Evolutionary conservation across 192 early-diverging fungal species (phyloP).

Genomic region (Diversispora eburnea): DNA sequence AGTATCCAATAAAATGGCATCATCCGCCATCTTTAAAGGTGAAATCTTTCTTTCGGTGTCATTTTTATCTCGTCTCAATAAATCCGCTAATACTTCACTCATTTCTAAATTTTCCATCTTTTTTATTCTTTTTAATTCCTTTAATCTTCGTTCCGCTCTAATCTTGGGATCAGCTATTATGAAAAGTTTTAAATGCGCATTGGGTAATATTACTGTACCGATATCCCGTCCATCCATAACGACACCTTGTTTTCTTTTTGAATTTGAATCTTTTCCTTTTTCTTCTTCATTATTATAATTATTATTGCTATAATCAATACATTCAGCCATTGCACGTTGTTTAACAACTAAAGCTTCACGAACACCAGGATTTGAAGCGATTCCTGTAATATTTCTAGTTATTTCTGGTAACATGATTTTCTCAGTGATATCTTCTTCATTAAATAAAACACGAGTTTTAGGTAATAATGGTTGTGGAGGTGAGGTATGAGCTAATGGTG

Average conservation of each 20-base stretch:
- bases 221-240: conserved; percentile 87
- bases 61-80: conserved; percentile 62
- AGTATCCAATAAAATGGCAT: conserved; percentile 76
- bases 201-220: conserved; percentile 69
- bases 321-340: conserved; percentile 51
- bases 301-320: neutral
- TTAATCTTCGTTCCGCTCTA: conserved; percentile 64
- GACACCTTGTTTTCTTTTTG: conserved; percentile 40
- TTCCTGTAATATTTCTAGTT: conserved; percentile 51
- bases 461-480: conserved; percentile 9
- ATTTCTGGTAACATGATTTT: conserved; percentile 59
- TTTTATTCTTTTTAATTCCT: conserved; percentile 42
- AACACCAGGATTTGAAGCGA: conserved; percentile 57
- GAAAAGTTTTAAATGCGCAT: conserved; percentile 76
- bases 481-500: neutral
- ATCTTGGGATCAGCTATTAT: conserved; percentile 61
- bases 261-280: neutral
- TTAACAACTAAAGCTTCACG: conserved; percentile 52
- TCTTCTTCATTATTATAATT: neutral
- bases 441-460: conserved; percentile 37
- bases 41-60: conserved; percentile 63
- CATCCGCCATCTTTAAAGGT: conserved; percentile 65
- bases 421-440: conserved; percentile 61
- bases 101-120: conserved; percentile 24
- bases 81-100: conserved; percentile 39